These are phyloP conservation scores for Yarrowia sp. DNA, from an alignment of 805 yeast genomes.

Conservation along the genomic window DNA sequence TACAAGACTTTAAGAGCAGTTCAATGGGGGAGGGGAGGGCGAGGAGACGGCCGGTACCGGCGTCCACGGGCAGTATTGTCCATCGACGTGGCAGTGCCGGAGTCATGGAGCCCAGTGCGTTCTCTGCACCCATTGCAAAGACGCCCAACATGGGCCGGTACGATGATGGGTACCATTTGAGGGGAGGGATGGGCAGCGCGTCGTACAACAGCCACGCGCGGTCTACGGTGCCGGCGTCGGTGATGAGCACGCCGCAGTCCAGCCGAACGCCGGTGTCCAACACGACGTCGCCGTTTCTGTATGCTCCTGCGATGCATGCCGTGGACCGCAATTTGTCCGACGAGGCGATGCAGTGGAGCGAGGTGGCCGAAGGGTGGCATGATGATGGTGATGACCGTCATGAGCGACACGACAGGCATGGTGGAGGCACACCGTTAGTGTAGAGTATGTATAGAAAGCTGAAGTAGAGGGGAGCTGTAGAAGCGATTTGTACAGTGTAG, in stretches of 20 bases:
- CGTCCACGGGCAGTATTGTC: neutral
- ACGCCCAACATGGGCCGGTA: conserved; percentile 9
- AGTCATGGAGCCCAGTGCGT: conserved; percentile 16
- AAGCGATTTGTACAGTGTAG: neutral
- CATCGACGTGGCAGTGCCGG: conserved; percentile 9
- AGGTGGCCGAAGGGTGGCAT: conserved; percentile 21
- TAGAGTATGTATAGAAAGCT: conserved; percentile 4
- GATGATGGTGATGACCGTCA: neutral
- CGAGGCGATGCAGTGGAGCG: conserved; percentile 23
- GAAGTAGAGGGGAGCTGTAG: neutral
- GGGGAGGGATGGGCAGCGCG: conserved; percentile 8
- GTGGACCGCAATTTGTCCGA: neutral
- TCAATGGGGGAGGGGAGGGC: neutral
- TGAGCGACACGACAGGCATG: neutral
- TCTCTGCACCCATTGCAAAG: conserved; percentile 15
- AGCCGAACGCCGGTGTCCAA: conserved; percentile 11
- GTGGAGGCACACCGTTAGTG: neutral
- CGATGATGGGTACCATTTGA: conserved; percentile 9
- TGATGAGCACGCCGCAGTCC: conserved; percentile 22
- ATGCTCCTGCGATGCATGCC: conserved; percentile 15
- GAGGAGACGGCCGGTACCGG: neutral
- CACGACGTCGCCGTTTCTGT: conserved; percentile 20
- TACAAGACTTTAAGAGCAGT: conserved; percentile 10
- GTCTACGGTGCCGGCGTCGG: conserved; percentile 3
- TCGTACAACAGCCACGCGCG: conserved; percentile 19